Percentiles rank a stretch among this genome's conserved stretches.
Evolutionary conservation across 2,329 filamentous ascomycete genomes (phyloP).

Genomic region (Spiromastix sp.): DNA sequence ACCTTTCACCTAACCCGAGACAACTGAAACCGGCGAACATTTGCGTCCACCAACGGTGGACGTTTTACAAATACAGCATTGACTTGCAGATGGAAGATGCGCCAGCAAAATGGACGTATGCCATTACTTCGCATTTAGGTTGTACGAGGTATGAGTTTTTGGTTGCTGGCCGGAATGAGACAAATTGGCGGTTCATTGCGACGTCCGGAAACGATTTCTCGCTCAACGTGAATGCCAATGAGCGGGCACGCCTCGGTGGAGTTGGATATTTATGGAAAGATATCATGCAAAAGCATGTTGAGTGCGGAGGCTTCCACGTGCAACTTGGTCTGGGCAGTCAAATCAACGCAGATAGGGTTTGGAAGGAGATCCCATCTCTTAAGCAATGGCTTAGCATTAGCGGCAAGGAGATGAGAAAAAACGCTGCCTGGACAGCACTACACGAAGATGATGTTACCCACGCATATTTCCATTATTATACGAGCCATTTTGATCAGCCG

Average conservation of each 20-base stretch:
- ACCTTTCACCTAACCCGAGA: slow-evolving; percentile 84
- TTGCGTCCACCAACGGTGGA: slow-evolving; percentile 83
- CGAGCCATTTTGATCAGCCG: slow-evolving; percentile 94
- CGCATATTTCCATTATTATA: slow-evolving; percentile 98
- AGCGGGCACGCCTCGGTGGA: slow-evolving; percentile 75
- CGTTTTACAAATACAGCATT: slow-evolving; percentile 90
- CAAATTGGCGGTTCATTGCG: slow-evolving; percentile 88
- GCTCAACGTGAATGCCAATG: slow-evolving; percentile 73
- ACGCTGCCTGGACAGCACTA: slow-evolving; percentile 79
- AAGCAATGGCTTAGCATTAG: slow-evolving; percentile 93
- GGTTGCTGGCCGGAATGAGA: slow-evolving; percentile 81
- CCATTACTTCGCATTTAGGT: slow-evolving; percentile 89
- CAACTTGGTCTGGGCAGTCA: slow-evolving; percentile 89
- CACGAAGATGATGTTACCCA: slow-evolving; percentile 93
- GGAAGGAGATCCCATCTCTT: slow-evolving; percentile 88
- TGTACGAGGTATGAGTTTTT: slow-evolving; percentile 98
- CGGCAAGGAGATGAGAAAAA: slow-evolving; percentile 87
- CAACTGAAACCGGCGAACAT: slow-evolving; percentile 77
- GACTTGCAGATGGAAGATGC: slow-evolving; percentile 82
- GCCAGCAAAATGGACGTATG: slow-evolving; percentile 89
- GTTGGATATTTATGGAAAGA: slow-evolving; percentile 98
- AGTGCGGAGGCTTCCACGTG: slow-evolving; percentile 90
- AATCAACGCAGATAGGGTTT: slow-evolving; percentile 88
- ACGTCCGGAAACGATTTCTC: slow-evolving; percentile 96
- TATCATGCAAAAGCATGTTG: slow-evolving; percentile 90